Conservation (phyloP, 1,139 yeast genomes). For the Geotrichum bryndzae region DNA sequence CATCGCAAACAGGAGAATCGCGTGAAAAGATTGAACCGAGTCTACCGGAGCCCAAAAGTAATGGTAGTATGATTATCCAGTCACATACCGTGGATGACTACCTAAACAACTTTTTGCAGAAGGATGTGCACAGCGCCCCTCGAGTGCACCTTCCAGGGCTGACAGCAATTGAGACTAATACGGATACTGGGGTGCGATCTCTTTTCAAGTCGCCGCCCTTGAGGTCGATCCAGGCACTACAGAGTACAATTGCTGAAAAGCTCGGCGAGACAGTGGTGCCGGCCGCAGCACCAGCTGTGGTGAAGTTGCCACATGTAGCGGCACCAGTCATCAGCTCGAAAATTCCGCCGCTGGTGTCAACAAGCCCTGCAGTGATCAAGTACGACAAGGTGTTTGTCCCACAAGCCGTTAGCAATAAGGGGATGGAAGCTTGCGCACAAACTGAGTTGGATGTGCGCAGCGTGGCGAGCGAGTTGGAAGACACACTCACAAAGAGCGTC, state of each 20-base stretch:
- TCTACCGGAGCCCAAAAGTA: neutral
- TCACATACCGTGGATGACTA: neutral
- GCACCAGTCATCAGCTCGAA: slow-evolving; percentile 1
- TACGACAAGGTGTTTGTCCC: slow-evolving; percentile 7
- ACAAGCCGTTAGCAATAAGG: slow-evolving; percentile 1
- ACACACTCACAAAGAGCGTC: neutral
- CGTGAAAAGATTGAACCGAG: neutral
- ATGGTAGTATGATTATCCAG: neutral
- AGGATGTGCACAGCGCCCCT: neutral
- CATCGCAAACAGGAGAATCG: neutral
- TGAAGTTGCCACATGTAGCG: neutral
- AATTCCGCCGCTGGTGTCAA: slow-evolving; percentile 2
- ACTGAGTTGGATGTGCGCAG: neutral
- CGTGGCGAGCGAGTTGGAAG: neutral
- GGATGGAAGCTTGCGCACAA: neutral
- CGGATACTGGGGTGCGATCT: neutral
- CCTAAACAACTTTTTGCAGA: neutral
- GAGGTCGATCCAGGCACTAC: slow-evolving; percentile 18
- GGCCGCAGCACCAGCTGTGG: neutral
- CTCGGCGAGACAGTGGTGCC: slow-evolving; percentile 2
- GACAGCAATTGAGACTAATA: neutral
- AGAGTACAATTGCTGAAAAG: slow-evolving; percentile 18
- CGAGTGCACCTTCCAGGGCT: neutral
- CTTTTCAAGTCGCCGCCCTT: slow-evolving; percentile 10
- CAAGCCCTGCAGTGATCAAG: neutral